Base-by-base conservation (phyloP, 768 basidiomycete species). In the Suillus ampliporus region DNA sequence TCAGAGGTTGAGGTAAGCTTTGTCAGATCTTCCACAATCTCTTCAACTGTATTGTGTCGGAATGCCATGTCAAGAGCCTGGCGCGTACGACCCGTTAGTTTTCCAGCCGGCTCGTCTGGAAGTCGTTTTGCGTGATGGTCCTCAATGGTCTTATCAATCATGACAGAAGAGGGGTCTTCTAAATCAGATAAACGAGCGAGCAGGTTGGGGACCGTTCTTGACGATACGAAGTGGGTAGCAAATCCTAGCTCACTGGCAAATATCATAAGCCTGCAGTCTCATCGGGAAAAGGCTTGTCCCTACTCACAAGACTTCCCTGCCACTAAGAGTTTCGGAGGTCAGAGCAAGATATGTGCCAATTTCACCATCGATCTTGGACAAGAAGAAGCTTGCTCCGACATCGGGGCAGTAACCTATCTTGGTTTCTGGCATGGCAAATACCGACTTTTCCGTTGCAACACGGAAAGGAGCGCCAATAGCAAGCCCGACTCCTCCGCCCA, bases 361-460 rank as follows among this genome's bases (percentile, higher is more conserved):
- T 67, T 94, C 82, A 13, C 97, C 97, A 71, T 99, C 97, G 64
- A 98, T 77, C 66, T 89, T 86, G 41, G 95, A 89, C 56, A 99
- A 80, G 80, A 95, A 96, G 78, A 87, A 92, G 69, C 86, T 95
- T 34, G 90, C 91, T 21, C 97, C 97, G 28, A 99, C 96, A 76
- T 99, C 97, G 34, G 97, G 96, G 66, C 79, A 87, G 72, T 92
- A 94, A 48, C 91, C 92, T 69, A 95, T 95, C 70, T 91, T 92
- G 14, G 92, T 95, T 79, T 99, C 97, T 17, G 97, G 97, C 97
- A 99, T 99, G 7, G 95, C 90, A 73, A 98, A 92, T 1, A 84
- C 62, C 0, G 96, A 97, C 31, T 91, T 91, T 74, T 97, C 95
- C 4, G 97, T 99, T 4, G 96, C 96, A 61, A 99, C 85, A 64